These are phyloP conservation scores for Paracorniculantispora psalliotae DNA, from an alignment of 2,329 filamentous ascomycete species.

Conservation along the genomic window DNA sequence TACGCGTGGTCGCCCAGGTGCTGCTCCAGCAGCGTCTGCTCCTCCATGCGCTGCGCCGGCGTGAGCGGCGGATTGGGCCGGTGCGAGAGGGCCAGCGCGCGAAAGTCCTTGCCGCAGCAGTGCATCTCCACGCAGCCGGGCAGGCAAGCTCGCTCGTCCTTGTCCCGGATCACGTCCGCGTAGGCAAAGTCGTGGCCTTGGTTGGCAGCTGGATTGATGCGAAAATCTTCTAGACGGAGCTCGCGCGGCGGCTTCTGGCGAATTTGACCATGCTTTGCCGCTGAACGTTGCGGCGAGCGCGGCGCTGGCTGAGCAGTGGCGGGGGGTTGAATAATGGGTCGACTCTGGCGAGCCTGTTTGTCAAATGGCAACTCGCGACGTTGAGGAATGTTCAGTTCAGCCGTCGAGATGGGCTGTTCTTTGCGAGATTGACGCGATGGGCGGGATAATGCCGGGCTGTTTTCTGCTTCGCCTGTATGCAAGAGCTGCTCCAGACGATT, in stretches of 20 bases:
- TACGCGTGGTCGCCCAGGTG: conserved; percentile 56
- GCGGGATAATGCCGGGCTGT: conserved; percentile 23
- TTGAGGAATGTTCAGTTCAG: conserved; percentile 30
- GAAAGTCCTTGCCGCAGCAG: conserved; percentile 72
- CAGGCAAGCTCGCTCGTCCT: conserved; percentile 63
- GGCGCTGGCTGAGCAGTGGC: conserved; percentile 12
- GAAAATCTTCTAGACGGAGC: conserved; percentile 70
- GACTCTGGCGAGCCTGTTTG: conserved; percentile 18
- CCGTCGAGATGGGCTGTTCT: conserved; percentile 14
- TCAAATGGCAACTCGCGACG: conserved; percentile 40
- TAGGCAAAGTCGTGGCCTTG: conserved; percentile 69
- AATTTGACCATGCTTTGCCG: conserved; percentile 33
- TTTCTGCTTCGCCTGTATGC: conserved; percentile 24
- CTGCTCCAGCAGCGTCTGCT: conserved; percentile 48
- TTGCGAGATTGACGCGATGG: conserved; percentile 21
- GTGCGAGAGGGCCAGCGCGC: conserved; percentile 55
- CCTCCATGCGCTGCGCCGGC: conserved; percentile 32
- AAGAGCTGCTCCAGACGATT: conserved; percentile 31
- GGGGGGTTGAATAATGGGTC: background rate
- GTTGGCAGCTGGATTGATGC: conserved; percentile 69
- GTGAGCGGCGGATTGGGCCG: conserved; percentile 36
- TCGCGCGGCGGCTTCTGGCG: conserved; percentile 53
- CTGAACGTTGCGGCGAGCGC: conserved; percentile 9
- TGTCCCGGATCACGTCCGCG: conserved; percentile 67
- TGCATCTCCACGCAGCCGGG: conserved; percentile 68